phyloP scores from a whole-genome alignment of 345 rosid species.

The Syzygium grande region DNA sequence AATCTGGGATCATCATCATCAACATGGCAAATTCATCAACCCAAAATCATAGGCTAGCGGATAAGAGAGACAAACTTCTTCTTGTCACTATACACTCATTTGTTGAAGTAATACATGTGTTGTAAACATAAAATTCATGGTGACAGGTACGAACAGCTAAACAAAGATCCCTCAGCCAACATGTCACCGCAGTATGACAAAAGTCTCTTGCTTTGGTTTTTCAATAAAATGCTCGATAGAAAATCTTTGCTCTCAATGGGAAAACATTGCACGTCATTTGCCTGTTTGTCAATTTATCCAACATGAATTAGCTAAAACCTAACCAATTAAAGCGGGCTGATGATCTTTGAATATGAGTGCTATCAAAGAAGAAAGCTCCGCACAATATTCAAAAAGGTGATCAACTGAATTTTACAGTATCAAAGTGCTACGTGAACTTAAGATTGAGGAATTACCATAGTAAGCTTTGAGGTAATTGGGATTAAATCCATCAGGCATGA shows the following conservation, averaged over 20 bases:
- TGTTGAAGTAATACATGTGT: not conserved
- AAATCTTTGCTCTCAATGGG: not conserved
- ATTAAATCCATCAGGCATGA: conserved; percentile 41
- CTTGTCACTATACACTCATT: not conserved
- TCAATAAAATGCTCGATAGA: not conserved
- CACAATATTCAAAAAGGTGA: not conserved
- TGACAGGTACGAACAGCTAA: not conserved
- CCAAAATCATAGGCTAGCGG: not conserved
- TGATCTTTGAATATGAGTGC: not conserved
- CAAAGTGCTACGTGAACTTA: not conserved
- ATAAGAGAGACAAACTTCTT: not conserved
- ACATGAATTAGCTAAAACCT: not conserved
- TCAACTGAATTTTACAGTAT: not conserved
- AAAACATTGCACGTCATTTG: not conserved
- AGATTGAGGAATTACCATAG: conserved; percentile 36
- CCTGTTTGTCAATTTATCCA: not conserved
- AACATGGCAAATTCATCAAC: not conserved
- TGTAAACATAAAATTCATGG: not conserved
- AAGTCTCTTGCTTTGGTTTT: not conserved
- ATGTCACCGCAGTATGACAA: not conserved
- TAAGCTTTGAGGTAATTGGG: conserved; percentile 53
- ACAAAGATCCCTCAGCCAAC: not conserved
- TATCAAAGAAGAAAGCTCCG: not conserved
- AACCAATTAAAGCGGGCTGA: not conserved
- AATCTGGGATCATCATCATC: not conserved